Percentiles rank a stretch among this genome's conserved stretches.
These are phyloP conservation scores for Calophaca sinica DNA, from an alignment of 306 rosid species.

Conservation along the genomic window DNA sequence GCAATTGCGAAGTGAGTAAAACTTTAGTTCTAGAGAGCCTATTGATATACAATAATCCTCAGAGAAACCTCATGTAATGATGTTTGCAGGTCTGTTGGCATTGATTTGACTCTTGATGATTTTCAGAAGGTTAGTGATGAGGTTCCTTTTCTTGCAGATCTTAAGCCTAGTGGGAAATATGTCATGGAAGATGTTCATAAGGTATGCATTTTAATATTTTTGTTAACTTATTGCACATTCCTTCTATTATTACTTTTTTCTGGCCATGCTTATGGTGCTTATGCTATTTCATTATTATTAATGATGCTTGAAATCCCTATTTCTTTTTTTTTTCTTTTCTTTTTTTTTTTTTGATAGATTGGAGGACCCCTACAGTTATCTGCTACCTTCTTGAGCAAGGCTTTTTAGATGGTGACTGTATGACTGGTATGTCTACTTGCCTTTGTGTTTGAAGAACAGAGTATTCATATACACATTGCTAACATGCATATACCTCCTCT, in stretches of 20 bases:
- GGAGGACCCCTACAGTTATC: slow-evolving; percentile 95
- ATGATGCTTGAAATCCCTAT: slow-evolving; percentile 23
- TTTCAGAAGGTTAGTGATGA: slow-evolving; percentile 93
- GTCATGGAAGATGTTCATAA: slow-evolving; percentile 99
- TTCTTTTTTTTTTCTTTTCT: slow-evolving; percentile 18
- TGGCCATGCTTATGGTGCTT: background rate
- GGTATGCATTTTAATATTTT: slow-evolving; percentile 55
- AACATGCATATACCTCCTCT: slow-evolving; percentile 43
- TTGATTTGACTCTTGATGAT: slow-evolving; percentile 89
- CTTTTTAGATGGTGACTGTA: slow-evolving; percentile 82
- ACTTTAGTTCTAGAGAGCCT: slow-evolving; percentile 43
- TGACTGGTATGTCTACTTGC: slow-evolving; percentile 66
- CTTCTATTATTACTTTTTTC: slow-evolving; percentile 21
- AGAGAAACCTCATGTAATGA: slow-evolving; percentile 49
- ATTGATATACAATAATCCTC: slow-evolving; percentile 2
- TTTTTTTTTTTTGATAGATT: slow-evolving; percentile 60
- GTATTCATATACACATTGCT: slow-evolving; percentile 36
- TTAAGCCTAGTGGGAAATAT: slow-evolving; percentile 97
- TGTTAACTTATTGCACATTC: slow-evolving; percentile 23
- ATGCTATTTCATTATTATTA: slow-evolving; percentile 5
- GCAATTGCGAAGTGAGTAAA: slow-evolving; percentile 91
- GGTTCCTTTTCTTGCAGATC: slow-evolving; percentile 96
- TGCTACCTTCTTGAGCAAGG: slow-evolving; percentile 84
- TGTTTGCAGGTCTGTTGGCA: slow-evolving; percentile 90
- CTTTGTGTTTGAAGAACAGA: slow-evolving; percentile 30